A percentile compares a stretch with the other conserved stretches of the same genome.
Conservation (phyloP, 805 yeast genomes). For the Spathaspora arborariae region DNA sequence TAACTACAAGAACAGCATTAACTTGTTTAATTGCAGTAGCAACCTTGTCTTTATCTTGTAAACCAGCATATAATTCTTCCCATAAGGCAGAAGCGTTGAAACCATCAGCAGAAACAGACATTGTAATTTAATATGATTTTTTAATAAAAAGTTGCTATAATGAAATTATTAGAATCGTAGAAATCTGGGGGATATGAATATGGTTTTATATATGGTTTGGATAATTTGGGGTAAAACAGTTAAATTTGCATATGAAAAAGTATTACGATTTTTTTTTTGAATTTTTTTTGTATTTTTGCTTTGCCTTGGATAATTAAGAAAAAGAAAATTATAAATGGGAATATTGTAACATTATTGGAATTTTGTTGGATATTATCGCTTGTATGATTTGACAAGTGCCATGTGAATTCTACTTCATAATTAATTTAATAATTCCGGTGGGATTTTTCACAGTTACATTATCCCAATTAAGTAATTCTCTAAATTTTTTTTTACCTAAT, state of each 20-base stretch:
- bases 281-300: no score
- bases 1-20: constrained; percentile 61
- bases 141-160: background rate
- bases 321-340: no score
- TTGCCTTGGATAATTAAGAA: no score
- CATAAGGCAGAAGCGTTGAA: constrained; percentile 43
- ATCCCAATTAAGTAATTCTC: background rate
- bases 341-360: background rate
- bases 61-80: constrained; percentile 35
- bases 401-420: background rate
- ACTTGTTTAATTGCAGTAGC: constrained; percentile 45
- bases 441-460: no score
- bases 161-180: background rate
- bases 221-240: background rate
- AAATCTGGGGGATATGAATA: background rate
- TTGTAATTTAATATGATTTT: background rate
- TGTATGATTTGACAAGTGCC: background rate
- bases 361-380: background rate
- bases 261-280: background rate
- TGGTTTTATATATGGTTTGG: background rate
- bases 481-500: no score
- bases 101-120: constrained; percentile 30
- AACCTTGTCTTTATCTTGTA: constrained; percentile 30
- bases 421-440: no score
- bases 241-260: background rate